A percentile compares a stretch with the other conserved stretches of the same genome.
Conservation (phyloP, 768 basidiomycete genomes). For the Pulveroboletus sp. region DNA sequence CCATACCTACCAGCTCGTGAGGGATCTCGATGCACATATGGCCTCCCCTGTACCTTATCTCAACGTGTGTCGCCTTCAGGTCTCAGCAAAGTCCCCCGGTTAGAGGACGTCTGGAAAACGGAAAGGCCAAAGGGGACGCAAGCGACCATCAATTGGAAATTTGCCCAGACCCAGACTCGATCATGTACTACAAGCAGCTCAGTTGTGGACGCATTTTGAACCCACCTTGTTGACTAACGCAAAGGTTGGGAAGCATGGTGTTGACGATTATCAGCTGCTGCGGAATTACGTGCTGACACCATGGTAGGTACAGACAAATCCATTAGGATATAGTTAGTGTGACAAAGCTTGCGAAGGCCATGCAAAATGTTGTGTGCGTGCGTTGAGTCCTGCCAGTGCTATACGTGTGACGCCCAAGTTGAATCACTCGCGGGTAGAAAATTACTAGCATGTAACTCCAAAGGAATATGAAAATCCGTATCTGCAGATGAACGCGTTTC, state of each 20-base stretch:
- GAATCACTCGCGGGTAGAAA: no score
- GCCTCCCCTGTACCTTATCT: no score
- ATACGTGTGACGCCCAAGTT: no score
- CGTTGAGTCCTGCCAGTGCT: no score
- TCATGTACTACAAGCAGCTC: background rate
- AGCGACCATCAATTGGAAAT: no score
- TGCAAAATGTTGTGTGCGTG: constrained; percentile 16
- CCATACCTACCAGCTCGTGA: no score
- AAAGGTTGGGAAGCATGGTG: constrained; percentile 9
- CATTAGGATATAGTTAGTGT: constrained; percentile 15
- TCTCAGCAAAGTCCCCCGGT: no score
- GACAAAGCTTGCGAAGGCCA: constrained; percentile 28
- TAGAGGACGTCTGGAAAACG: no score
- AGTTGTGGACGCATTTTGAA: background rate
- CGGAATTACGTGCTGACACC: background rate
- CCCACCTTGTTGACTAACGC: background rate
- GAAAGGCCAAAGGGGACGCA: no score
- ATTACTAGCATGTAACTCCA: constrained; percentile 4
- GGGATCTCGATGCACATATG: no score
- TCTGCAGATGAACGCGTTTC: background rate
- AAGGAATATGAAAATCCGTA: constrained; percentile 10
- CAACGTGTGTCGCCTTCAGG: no score
- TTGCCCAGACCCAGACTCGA: no score
- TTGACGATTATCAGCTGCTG: constrained; percentile 3
- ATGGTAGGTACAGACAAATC: constrained; percentile 6